Base-by-base conservation (phyloP, 306 rosid genomes). In the Corylus americana region DNA sequence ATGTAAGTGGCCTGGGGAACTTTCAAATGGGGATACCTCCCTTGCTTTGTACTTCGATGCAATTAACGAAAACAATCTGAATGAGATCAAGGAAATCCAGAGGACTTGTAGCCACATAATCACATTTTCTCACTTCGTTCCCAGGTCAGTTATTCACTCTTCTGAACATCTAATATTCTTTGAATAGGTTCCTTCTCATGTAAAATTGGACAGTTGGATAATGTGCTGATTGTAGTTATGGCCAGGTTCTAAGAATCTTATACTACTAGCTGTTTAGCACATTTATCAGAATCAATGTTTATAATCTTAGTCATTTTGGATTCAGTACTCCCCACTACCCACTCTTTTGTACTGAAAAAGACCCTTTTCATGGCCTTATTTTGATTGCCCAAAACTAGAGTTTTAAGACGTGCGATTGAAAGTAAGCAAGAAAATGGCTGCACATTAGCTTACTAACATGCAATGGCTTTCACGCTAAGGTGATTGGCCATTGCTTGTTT, bases 81-180 rank as follows among this genome's bases (percentile, higher is more conserved):
- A 80, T 64, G 57, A 42, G 78, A 77, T 89, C 72, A 67, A 89
- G 84, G 90, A 89, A 62, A 85, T 93, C 82, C 91, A 85, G 80
- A 87, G 71, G 79, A 79, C 80, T n/a, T 90, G 95, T 82, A 80
- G 81, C 86, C 95, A 89, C 75, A 84, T 88, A 71, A 83, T 93
- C 67, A 87, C 95, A 71, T 91, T 93, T 84, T 93, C 95, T 48
- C 97, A 93, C 83, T 93, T 93, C 89, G 95, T 93, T 83, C 98
- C 98, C 76, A 93, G 97, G 97, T 90, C 55, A 68, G 87, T 81
- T 51, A 35, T 69, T 72, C 74, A 71, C 29, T 35, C 63, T 31
- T 12, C 66, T 59, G 11, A 83, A 49, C 13, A 55, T 77, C 4
- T 77, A 22, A 59, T 64, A 70, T 29, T 61, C 11, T 37, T 35